Evolutionary conservation across 164 flowering plant species (phyloP).

Genomic region (Piper betle): DNA sequence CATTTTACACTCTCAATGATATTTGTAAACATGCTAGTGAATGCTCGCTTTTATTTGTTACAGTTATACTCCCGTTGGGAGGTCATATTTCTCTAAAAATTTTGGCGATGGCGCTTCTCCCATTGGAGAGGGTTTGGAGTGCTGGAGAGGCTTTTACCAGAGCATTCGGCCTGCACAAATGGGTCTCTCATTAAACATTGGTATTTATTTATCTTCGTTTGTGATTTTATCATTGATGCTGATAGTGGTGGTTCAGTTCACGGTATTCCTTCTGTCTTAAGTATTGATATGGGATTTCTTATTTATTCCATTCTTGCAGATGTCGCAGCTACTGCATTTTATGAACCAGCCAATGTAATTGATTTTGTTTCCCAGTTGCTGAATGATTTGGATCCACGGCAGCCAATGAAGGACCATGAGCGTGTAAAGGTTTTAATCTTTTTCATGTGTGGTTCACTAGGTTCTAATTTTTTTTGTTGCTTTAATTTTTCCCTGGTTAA

Average conservation of each 20-base stretch:
- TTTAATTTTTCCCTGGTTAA: background rate
- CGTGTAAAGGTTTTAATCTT: slow-evolving; percentile 36
- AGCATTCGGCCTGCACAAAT: slow-evolving; percentile 73
- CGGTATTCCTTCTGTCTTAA: background rate
- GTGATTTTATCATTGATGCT: slow-evolving; percentile 9
- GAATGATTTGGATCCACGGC: slow-evolving; percentile 15
- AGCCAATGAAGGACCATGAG: slow-evolving; percentile 40
- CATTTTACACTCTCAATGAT: background rate
- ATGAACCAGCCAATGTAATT: slow-evolving; percentile 39
- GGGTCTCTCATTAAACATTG: slow-evolving; percentile 75
- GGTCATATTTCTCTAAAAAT: slow-evolving; percentile 36
- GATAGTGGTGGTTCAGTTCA: background rate
- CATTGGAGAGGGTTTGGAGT: slow-evolving; percentile 54
- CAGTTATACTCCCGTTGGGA: slow-evolving; percentile 38
- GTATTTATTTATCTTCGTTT: slow-evolving; percentile 15
- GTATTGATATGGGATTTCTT: too few relatives aligned
- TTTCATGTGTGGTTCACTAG: background rate
- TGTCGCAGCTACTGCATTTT: slow-evolving; percentile 60
- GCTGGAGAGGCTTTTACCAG: slow-evolving; percentile 69
- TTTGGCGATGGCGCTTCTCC: slow-evolving; percentile 23
- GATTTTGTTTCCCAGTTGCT: slow-evolving; percentile 31
- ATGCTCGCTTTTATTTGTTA: background rate
- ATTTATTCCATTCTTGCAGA: slow-evolving; percentile 26
- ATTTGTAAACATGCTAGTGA: background rate
- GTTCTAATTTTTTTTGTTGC: background rate